Base-by-base conservation (phyloP, 2,329 filamentous ascomycete genomes). In the Plectosphaerella sp. region DNA sequence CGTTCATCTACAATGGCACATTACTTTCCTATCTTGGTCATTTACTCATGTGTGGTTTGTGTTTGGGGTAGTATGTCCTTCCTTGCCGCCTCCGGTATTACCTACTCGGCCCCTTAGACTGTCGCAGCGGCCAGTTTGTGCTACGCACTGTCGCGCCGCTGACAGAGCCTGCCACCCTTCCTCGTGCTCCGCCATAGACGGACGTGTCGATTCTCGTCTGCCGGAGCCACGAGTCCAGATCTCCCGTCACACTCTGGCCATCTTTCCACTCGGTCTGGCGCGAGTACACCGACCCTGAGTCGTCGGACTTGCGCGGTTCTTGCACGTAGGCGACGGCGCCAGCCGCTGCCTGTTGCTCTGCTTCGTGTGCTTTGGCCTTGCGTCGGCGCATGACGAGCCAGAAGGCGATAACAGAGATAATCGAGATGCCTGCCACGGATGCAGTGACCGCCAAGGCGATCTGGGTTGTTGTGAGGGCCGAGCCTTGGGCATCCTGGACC, bases 381-480 rank as follows among this genome's bases (percentile, higher is more conserved):
- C 61, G 53, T 50, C 59, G 62, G 35, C 69, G 65, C 11, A 65
- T 54, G 24, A 73, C 61, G 16, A 71, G 58, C 39, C 68, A 69
- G 53, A 71, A 70, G 24, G 63, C 61, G 3, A 67, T 48, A 4
- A 72, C 66, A 1, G 69, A 72, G 33, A 75, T 60, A 18, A 76
- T 58, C 1, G 70, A 66, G 3, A 69, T 70, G n/a, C 67, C 72
- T 48, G 75, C 61, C 35, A 75, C 69, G 47, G 68, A 70, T 14
- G 67, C 72, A 4, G 74, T 68, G 16, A 76, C 67, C 10, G 70
- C 72, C 5, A 74, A 54, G 1, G 72, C 71, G 0, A 66, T 67
- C 60, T 75, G 70, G 1, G 71, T 73, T 15, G 68, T 68, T 3
- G 71, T 72, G 2, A 74, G 64, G 3, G 71, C 69, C 4, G 68